Conservation (phyloP, 106 monocot genomes). For the Dendrobium chrysotoxum region DNA sequence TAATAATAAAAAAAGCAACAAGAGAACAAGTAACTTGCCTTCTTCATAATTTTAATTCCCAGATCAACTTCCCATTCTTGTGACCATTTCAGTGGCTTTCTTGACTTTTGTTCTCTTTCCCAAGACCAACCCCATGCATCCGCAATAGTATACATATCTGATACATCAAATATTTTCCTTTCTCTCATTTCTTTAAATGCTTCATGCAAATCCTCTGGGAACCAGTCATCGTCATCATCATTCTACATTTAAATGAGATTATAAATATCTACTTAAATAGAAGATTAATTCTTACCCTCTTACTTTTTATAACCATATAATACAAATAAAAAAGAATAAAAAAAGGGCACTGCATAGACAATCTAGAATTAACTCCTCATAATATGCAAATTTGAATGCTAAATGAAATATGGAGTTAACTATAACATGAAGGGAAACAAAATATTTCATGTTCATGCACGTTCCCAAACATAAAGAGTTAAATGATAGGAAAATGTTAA, state of each 20-base stretch:
- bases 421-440: neutral
- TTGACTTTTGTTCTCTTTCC: conserved; percentile 78
- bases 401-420: neutral
- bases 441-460: neutral
- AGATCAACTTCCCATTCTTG: conserved; percentile 98
- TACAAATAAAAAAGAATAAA: neutral
- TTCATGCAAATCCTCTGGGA: conserved; percentile 71
- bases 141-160: conserved; percentile 87
- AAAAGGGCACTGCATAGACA: neutral
- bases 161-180: conserved; percentile 68
- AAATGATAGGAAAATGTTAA: neutral
- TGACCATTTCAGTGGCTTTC: conserved; percentile 79
- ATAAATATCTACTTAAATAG: neutral
- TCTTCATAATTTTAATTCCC: conserved; percentile 82
- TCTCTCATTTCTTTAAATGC: conserved; percentile 89
- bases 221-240: conserved; percentile 85
- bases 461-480: neutral
- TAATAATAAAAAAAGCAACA: neutral
- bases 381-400: neutral
- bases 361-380: neutral
- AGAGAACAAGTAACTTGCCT: conserved; percentile 37
- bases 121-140: conserved; percentile 99
- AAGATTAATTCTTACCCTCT: neutral
- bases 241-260: conserved; percentile 28
- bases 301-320: neutral